Base-by-base conservation (phyloP, 225 moss, liverwort and hornwort species). In the Ulota crispa region DNA sequence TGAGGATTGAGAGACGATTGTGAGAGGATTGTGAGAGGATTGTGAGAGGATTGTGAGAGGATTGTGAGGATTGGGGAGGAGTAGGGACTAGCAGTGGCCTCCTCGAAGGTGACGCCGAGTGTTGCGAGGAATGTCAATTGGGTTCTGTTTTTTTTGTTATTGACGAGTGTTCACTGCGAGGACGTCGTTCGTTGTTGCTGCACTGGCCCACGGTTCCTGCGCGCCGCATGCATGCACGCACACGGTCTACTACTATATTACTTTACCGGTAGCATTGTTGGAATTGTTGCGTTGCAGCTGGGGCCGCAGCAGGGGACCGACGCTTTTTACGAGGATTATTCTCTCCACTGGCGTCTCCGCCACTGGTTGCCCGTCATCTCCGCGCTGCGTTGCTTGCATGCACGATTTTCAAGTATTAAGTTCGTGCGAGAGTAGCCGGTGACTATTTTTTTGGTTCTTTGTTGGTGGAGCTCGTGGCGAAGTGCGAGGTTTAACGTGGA, bases 271-370 rank as follows among this genome's bases (percentile, higher is more conserved):
- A 30, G 37, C 37, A 16, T 63, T 32, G 31, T 64, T 64, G 64
- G 16, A 6, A 45, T 45, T 45, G 18, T n/a, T n/a, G 67, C 39
- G 37, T n/a, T n/a, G 11, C 31, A 31, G 64, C 31, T 28, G 19
- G 64, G 18, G 1, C 64, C n/a, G n/a, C n/a, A n/a, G 64, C 31
- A 64, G 34, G 26, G 6, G 16, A 18, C 3, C 18, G 37, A 63
- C 80, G 52, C 68, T 68, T 82, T 76, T 36, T 45, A 14, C 71
- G 64, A 78, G 83, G 19, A 77, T 71, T 83, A 83, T 83, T 83
- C 83, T 18, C 37, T 16, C 43, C 53, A n/a, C 42, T 9, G 64
- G 64, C 5, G 64, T 83, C 83, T 72, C 64, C 64, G 55, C 78
- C 72, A 78, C 55, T 64, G 71, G 83, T 83, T 83, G 24, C 55